Conservation (phyloP, 805 yeast species). For the Candida palmyrensis region DNA sequence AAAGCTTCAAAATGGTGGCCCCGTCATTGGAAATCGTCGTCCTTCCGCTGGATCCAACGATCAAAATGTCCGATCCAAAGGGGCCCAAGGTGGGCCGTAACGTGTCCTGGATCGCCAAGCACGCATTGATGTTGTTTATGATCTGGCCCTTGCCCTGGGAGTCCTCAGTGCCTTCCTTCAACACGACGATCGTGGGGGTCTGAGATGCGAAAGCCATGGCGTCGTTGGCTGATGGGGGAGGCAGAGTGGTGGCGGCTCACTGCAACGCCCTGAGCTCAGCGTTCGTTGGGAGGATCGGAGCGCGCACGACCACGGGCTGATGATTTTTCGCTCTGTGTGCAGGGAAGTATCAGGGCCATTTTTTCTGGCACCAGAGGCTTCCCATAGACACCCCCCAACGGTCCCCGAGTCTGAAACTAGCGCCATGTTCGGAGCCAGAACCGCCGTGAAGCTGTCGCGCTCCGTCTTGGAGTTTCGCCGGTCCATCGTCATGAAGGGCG, state of each 20-base stretch:
- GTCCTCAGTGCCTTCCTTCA: constrained; percentile 96
- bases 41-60: constrained; percentile 76
- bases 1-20: constrained; percentile 85
- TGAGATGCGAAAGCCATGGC: constrained; percentile 87
- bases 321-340: no score
- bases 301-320: no score
- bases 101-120: constrained; percentile 95
- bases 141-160: constrained; percentile 97
- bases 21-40: constrained; percentile 98
- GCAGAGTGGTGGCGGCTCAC: no score
- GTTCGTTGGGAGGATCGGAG: no score
- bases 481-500: constrained; percentile 23
- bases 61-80: constrained; percentile 89
- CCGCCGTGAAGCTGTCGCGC: no score
- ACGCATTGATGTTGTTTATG: constrained; percentile 92
- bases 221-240: no score
- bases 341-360: no score
- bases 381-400: no score
- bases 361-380: no score
- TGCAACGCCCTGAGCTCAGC: no score
- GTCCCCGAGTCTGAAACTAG: no score
- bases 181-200: constrained; percentile 96
- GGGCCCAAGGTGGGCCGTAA: constrained; percentile 95
- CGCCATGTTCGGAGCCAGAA: no score
- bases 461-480: constrained; percentile 1